These are phyloP conservation scores for Starmerella gropengiesseri DNA, from an alignment of 805 yeast genomes.

Conservation along the genomic window DNA sequence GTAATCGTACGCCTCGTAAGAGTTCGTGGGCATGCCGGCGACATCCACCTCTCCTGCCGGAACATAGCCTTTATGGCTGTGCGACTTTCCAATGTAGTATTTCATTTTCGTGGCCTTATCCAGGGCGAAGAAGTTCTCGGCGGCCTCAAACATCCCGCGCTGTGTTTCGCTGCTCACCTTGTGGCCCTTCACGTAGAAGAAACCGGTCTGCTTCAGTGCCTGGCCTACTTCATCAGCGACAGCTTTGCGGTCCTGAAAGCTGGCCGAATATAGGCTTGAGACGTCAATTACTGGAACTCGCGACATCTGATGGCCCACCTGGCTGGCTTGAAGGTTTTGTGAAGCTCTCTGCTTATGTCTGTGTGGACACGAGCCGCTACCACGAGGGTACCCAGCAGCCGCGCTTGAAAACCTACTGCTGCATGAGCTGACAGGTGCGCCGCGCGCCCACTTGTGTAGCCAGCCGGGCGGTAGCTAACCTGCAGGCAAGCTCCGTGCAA, in stretches of 20 bases:
- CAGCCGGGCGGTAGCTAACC: too few species aligned
- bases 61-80: constrained; percentile 35
- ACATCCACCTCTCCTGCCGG: constrained; percentile 33
- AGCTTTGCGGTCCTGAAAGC: constrained; percentile 12
- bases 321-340: too few species aligned
- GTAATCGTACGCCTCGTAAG: constrained; percentile 45
- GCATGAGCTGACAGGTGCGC: too few species aligned
- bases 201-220: constrained; percentile 47
- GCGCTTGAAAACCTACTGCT: too few species aligned
- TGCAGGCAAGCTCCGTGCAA: too few species aligned
- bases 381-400: too few species aligned
- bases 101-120: constrained; percentile 37
- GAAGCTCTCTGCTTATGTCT: too few species aligned
- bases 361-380: too few species aligned
- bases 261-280: constrained; percentile 4
- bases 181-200: constrained; percentile 40
- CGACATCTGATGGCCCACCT: too few species aligned
- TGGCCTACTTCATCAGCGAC: constrained; percentile 26
- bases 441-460: too few species aligned
- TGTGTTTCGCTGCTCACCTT: background rate
- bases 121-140: constrained; percentile 36
- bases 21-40: constrained; percentile 29
- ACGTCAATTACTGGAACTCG: constrained; percentile 13
- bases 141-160: constrained; percentile 33
- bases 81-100: constrained; percentile 38